phyloP scores from a whole-genome alignment of 108 stramenopile genomes.

The Cyclostephanos tholiformis region DNA sequence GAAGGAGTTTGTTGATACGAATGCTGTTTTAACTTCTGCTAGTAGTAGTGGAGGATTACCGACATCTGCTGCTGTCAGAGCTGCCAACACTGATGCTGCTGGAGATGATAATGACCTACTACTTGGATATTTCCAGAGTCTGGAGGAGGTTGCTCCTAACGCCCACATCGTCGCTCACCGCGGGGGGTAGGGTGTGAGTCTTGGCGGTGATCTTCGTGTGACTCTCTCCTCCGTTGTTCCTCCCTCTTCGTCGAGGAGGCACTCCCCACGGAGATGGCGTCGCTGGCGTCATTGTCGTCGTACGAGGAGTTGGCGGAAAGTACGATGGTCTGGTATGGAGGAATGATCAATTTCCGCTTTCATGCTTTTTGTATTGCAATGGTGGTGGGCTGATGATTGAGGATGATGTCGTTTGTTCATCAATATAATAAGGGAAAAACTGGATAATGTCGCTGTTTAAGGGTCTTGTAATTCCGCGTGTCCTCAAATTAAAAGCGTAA shows the following conservation, averaged over 20 bases:
- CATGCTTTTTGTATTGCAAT: not conserved
- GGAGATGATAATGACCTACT: too few relatives aligned
- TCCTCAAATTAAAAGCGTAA: too few relatives aligned
- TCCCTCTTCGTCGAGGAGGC: constrained; percentile 18
- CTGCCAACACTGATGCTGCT: too few relatives aligned
- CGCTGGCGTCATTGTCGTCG: constrained; percentile 14
- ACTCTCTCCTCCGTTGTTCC: constrained; percentile 32
- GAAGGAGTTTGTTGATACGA: too few relatives aligned
- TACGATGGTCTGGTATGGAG: constrained; percentile 2
- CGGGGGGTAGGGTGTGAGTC: constrained; percentile 35
- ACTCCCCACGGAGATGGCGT: constrained; percentile 23
- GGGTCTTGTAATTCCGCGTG: too few relatives aligned
- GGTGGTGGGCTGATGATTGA: too few relatives aligned
- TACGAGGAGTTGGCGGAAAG: constrained; percentile 3
- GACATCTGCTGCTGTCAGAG: too few relatives aligned
- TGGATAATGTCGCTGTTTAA: too few relatives aligned
- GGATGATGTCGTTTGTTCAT: too few relatives aligned
- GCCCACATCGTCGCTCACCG: constrained; percentile 37
- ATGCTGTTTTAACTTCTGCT: too few relatives aligned
- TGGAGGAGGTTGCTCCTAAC: constrained; percentile 43
- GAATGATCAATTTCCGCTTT: not conserved
- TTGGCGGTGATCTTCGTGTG: constrained; percentile 43
- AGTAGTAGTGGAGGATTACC: too few relatives aligned
- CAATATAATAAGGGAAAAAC: too few relatives aligned
- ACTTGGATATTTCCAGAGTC: constrained; percentile 42